Base-by-base conservation (phyloP, 495 filamentous ascomycete genomes). In the Pyrenula massariospora region DNA sequence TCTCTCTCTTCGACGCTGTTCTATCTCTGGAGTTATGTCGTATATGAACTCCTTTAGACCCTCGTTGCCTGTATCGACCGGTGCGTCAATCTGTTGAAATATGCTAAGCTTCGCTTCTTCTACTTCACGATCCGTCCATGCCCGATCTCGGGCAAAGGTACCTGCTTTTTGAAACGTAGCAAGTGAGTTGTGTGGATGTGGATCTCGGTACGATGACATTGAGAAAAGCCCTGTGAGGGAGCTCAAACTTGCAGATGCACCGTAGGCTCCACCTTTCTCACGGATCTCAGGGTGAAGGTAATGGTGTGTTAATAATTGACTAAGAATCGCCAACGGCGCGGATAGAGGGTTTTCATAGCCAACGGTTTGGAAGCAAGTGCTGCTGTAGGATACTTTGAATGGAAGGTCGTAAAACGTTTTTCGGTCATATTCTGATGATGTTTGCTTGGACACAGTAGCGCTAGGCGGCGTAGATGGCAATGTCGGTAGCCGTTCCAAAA, bases 251-350 rank as follows among this genome's bases (percentile, higher is more conserved):
- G 94, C 91, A 15, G 89, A 88, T 19, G 90, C 92, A 57, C 93
- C 93, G 62, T 98, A 98, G 10, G 93, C 93, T 48, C 93, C 93
- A 10, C 93, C 93, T 69, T 98, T 98, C 70, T 98, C 93, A 25
- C 93, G 86, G 57, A 98, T 96, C 66, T 97, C 94, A 63, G 94
- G 94, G 67, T 97, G 93, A 11, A 98, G 78, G 63, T 96, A 88
- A 67, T 94, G 94, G 70, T 97, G 93, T 0, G 92, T 97, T n/a
- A 98, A 78, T 23, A 98, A 85, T 61, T 96, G 88, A 15, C 91
- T 84, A 22, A 98, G 82, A 24, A 97, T 84, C 58, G 91, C 89
- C 12, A 96, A 82, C 0, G 88, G 78, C 10, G 91, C 88, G 19
- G 84, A 80, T 24, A 85, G 78, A 0, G 81, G 63, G 50, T 91